Conservation (phyloP, 108 stramenopile genomes). For the Bacterosira constricta region DNA sequence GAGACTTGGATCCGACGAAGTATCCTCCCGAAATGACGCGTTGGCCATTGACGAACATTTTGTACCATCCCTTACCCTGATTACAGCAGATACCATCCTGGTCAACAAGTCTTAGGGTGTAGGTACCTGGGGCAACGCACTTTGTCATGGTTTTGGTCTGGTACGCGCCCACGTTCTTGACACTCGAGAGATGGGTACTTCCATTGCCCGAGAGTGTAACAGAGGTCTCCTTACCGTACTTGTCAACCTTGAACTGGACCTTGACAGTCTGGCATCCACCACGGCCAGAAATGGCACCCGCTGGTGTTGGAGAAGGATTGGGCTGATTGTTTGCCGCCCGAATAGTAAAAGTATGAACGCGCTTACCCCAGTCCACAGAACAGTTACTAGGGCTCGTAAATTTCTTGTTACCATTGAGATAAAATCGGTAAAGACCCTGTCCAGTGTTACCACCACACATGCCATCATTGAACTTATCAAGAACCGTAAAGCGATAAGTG, state of each 20-base stretch:
- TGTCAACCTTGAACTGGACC: constrained; percentile 29
- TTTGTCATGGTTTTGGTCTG: constrained; percentile 20
- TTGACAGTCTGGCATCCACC: constrained; percentile 20
- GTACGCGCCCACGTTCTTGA: constrained; percentile 19
- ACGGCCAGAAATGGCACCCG: background rate
- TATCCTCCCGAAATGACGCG: constrained; percentile 17
- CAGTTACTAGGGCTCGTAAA: background rate
- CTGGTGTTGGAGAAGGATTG: background rate
- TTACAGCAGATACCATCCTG: constrained; percentile 26
- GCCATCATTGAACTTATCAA: constrained; percentile 8
- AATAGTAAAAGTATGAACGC: constrained; percentile 8
- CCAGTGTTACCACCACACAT: constrained; percentile 9
- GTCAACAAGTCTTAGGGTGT: constrained; percentile 16
- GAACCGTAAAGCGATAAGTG: background rate
- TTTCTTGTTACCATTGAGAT: background rate
- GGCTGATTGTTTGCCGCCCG: background rate
- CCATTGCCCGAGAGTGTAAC: constrained; percentile 21
- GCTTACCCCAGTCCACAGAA: constrained; percentile 3
- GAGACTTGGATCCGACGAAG: constrained; percentile 19
- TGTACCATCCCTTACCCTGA: constrained; percentile 29
- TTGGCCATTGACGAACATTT: constrained; percentile 17
- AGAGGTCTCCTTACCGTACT: constrained; percentile 27
- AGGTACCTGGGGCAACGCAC: constrained; percentile 18
- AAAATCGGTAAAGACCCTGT: constrained; percentile 4
- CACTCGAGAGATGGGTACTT: background rate